Conservation (phyloP, 345 rosid species). For the Gossypium raimondii region DNA sequence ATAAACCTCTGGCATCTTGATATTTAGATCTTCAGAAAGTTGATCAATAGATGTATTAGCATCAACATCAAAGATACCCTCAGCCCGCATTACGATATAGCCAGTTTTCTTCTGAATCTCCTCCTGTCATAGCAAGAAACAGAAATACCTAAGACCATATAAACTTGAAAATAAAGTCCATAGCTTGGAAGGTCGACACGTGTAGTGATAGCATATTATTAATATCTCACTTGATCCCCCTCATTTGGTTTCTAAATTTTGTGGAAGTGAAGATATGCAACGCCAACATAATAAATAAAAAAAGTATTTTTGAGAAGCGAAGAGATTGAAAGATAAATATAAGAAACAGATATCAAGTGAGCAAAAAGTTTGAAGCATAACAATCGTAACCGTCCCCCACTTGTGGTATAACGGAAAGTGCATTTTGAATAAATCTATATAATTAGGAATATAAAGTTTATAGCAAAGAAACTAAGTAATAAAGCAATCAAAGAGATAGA, state of each 20-base stretch:
- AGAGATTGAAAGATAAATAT: neutral
- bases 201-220: neutral
- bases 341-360: neutral
- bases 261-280: neutral
- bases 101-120: slow-evolving; percentile 99
- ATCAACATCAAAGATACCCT: slow-evolving; percentile 92
- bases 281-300: neutral
- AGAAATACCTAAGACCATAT: neutral
- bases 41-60: slow-evolving; percentile 97
- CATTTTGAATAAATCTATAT: neutral
- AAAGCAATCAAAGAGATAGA: neutral
- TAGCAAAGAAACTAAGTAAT: neutral
- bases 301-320: too few species aligned
- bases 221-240: neutral
- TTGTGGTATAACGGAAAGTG: neutral
- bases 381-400: neutral
- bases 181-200: neutral
- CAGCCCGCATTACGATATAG: slow-evolving; percentile 93
- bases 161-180: neutral
- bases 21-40: slow-evolving; percentile 82
- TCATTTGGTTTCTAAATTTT: neutral
- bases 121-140: slow-evolving; percentile 48
- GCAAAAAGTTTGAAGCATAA: neutral
- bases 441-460: neutral
- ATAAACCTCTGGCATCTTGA: slow-evolving; percentile 93